Percentiles rank a stretch among this genome's conserved stretches.
These are phyloP conservation scores for Taphrina flavorubra DNA, from an alignment of 1,139 yeast species.

Conservation along the genomic window DNA sequence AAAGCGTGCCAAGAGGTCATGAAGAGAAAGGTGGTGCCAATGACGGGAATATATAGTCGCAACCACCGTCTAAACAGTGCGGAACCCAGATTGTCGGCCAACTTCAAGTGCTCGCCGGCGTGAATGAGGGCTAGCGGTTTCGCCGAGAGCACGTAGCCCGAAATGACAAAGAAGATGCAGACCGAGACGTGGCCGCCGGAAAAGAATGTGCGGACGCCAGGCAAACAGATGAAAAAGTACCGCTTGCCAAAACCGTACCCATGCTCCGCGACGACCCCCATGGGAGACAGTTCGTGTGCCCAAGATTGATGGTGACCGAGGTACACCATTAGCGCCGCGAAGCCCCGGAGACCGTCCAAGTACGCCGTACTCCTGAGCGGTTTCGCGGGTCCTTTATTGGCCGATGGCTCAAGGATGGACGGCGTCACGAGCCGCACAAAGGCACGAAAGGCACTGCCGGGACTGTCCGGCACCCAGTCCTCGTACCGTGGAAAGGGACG, in stretches of 20 bases:
- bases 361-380: constrained; percentile 26
- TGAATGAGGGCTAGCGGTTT: constrained; percentile 32
- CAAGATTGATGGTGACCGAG: constrained; percentile 36
- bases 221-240: constrained; percentile 22
- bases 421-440: constrained; percentile 12
- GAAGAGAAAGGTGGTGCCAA: constrained; percentile 38
- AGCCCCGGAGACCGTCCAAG: constrained; percentile 37
- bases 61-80: constrained; percentile 34
- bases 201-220: constrained; percentile 21
- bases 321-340: constrained; percentile 37
- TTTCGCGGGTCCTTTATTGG: background rate
- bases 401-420: constrained; percentile 5
- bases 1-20: constrained; percentile 38
- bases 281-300: constrained; percentile 24
- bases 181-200: constrained; percentile 36
- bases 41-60: constrained; percentile 33
- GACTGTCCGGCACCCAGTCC: constrained; percentile 2
- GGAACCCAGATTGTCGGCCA: constrained; percentile 22
- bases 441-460: background rate
- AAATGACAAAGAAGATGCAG: constrained; percentile 39
- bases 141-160: constrained; percentile 34
- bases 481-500: background rate
- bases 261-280: constrained; percentile 30
- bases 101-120: constrained; percentile 23
- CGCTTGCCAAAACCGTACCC: constrained; percentile 26